phyloP scores from a whole-genome alignment of 441 rosid species.

The Gossypium davidsonii region DNA sequence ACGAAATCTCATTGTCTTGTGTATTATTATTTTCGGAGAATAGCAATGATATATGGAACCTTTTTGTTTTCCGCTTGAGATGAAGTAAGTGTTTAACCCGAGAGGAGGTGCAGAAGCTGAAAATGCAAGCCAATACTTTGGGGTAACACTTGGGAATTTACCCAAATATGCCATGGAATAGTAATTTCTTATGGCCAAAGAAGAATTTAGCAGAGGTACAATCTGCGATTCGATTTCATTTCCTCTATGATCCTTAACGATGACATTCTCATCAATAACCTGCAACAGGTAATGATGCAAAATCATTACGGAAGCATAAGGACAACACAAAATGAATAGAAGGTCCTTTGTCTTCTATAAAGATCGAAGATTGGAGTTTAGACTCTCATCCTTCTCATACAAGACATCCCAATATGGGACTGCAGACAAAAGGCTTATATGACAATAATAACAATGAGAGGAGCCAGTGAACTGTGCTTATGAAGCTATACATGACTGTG shows the following conservation, averaged over 20 bases:
- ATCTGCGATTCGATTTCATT: constrained; percentile 38
- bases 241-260: constrained; percentile 38
- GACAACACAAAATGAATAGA: background rate
- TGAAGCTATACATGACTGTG: background rate
- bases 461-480: background rate
- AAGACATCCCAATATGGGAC: background rate
- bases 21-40: background rate
- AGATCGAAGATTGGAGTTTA: background rate
- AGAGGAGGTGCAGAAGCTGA: constrained; percentile 45
- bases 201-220: constrained; percentile 32
- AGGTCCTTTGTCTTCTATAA: background rate
- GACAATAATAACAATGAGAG: background rate
- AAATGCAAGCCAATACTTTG: constrained; percentile 53
- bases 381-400: background rate
- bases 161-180: constrained; percentile 43
- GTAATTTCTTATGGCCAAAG: constrained; percentile 29
- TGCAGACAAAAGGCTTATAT: background rate
- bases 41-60: constrained; percentile 27
- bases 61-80: constrained; percentile 38
- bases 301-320: background rate
- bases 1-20: background rate
- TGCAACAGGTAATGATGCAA: constrained; percentile 19
- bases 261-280: constrained; percentile 35
- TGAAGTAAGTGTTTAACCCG: constrained; percentile 41
- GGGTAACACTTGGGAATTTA: constrained; percentile 25